Evolutionary conservation across 768 basidiomycete genomes (phyloP), one percentile per base, ranked within the genome.

Genomic region (Boletus eberwhitei): DNA sequence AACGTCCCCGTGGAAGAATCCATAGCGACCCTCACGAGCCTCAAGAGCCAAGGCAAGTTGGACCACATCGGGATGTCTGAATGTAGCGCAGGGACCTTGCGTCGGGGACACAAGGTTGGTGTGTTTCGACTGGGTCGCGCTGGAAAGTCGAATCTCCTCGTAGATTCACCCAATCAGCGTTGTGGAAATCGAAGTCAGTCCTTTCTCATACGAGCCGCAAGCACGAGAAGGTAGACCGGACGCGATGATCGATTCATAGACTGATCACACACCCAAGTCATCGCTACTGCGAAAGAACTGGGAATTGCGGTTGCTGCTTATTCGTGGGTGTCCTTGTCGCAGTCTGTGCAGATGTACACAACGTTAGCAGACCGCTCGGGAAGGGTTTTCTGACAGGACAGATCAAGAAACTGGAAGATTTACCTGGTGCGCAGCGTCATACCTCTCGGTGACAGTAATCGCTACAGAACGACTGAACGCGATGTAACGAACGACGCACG

Each of bases 121-220:
- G n/a, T 16, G 5, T 11, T 14, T 8, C 4, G 42, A 49, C 37
- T 5, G 6, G 2, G 8, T 49, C 22, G 2, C 8, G 17, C 16
- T 29, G 22, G 17, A 2, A 34, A 24, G 14, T 44, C 31, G 17
- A 6, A 13, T 13, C 14, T 47, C 2, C 42, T 26, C 8, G 4
- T 44, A 84, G 79, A 73, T 85, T 19, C 73, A 79, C 46, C 82
- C 79, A 1, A 77, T 87, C 54, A 74, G 79, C 24, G 75, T 79
- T 13, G 81, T 85, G 12, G 87, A 89, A 65, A 85, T 88, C 47
- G 87, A 90, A 64, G 68, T 85, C 38, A 84, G 81, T 58, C 76
- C 79, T 16, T 86, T 80, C 75, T 74, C 78, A 2, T 83, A 82
- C 48, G 80, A 81, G 57, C 73, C 74, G 22, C 73, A 83, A 55